Evolutionary conservation across 306 rosid species (phyloP), one percentile per base, ranked within the genome.

Genomic region (Inga oerstediana): DNA sequence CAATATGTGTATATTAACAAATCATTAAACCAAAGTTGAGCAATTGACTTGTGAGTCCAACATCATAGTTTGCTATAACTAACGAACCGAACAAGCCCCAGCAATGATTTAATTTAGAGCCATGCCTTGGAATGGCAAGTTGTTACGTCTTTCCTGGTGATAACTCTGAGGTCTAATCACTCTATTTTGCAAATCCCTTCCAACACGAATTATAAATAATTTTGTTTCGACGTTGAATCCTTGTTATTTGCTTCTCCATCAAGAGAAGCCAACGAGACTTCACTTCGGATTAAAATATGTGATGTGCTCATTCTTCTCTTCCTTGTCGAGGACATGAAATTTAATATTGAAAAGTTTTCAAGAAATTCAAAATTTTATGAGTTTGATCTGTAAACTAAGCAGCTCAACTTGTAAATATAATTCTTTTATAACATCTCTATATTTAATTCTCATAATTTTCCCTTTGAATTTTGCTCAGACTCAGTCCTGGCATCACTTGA

Each of bases 21-120:
- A 75, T 59, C 49, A 48, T 69, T 75, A 67, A 56, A 79, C 39
- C 34, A 14, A 71, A 39, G 27, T 35, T 15, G 1, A 78, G 27
- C 68, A 62, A 54, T 45, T 62, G 86, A 82, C 80, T 51, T 44
- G 15, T 52, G 84, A 81, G 77, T 43, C 54, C 20, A 20, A 39
- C 41, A 27, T 12, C 65, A 35, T 35, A 82, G 80, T 81, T 79
- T 84, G 84, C 71, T 81, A 72, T 72, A 87, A 84, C 82, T 44
- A 81, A 84, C 87, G 9, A 46, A 87, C 48, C 85, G 11, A 76
- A 80, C 80, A 5, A 65, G 44, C 12, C 34, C 75, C 45, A 68
- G 22, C 49, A 86, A 72, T 52, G 34, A 12, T 54, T 37, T 37
- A 37, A 12, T 54, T 37, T 37, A 37, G 46, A 11, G 20, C 44